Percentiles rank a stretch among this genome's conserved stretches.
Conservation (phyloP, 306 rosid genomes). For the Ammopiptanthus mongolicus region DNA sequence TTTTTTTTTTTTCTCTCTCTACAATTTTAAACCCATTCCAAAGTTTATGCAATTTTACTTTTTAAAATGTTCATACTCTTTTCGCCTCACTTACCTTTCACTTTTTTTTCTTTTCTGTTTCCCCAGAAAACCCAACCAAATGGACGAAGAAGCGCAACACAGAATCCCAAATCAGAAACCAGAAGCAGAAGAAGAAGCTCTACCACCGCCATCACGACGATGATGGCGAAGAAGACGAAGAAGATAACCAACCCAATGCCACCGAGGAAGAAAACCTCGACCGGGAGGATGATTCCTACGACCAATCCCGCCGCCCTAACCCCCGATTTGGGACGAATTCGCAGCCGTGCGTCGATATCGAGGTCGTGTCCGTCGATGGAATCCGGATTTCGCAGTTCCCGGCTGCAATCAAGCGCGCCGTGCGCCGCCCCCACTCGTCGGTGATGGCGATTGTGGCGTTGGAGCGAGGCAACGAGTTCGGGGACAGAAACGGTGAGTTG, state of each 20-base stretch:
- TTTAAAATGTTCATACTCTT: not conserved
- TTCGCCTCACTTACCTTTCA: not conserved
- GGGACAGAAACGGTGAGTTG: slow-evolving; percentile 35
- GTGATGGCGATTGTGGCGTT: slow-evolving; percentile 61
- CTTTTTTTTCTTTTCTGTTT: not conserved
- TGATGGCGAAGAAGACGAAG: slow-evolving; percentile 49
- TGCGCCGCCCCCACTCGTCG: slow-evolving; percentile 76
- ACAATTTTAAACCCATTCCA: not conserved
- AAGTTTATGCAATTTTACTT: not conserved
- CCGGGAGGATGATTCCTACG: slow-evolving; percentile 59
- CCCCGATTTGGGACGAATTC: slow-evolving; percentile 36
- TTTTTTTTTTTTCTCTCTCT: not conserved
- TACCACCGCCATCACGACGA: slow-evolving; percentile 58
- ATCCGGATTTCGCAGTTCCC: slow-evolving; percentile 68
- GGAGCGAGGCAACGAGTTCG: slow-evolving; percentile 64
- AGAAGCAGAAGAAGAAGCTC: too few relatives aligned
- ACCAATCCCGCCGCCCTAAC: slow-evolving; percentile 32
- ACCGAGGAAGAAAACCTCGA: slow-evolving; percentile 44
- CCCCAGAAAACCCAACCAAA: slow-evolving; percentile 62
- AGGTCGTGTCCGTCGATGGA: slow-evolving; percentile 63
- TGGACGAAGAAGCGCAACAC: slow-evolving; percentile 84
- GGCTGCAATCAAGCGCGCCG: slow-evolving; percentile 48
- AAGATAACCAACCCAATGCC: slow-evolving; percentile 45
- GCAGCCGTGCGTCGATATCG: slow-evolving; percentile 43
- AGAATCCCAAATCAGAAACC: too few relatives aligned